Base-by-base conservation (phyloP, 2,329 filamentous ascomycete genomes). In the Cephalotrichum gorgonifer region DNA sequence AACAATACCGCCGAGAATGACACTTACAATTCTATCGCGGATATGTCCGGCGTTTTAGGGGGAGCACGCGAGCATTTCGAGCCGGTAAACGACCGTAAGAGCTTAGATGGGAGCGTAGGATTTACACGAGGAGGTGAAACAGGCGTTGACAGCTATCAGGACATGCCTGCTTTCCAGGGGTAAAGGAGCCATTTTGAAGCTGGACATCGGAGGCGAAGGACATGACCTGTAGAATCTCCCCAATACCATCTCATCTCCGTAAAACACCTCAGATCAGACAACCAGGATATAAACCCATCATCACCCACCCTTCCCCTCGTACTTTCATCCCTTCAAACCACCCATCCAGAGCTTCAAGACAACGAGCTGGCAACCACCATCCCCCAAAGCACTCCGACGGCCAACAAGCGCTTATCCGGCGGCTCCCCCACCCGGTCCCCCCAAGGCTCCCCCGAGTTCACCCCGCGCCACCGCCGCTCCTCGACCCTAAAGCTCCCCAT, bases 401-500 rank as follows among this genome's bases (percentile, higher is more conserved):
- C 44, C 41, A 48, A 30, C 28, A 51, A 47, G 50, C 43, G 42
- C 41, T 52, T 49, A 42, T 45, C 42, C 39, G 47, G 47, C 39
- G 39, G 47, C 26, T 43, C 48, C 11, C 48, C 48, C 17, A 43
- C 38, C 20, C 27, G 35, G 22, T 35, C 42, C 17, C 33, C 50
- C 20, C 26, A 43, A 23, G 35, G 30, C 26, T 39, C 43, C 17
- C 47, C 43, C 15, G 23, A 35, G 23, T 30, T 39, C 30, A 48
- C 51, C 20, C 53, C 51, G 17, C 46, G 48, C 33, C 46, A 50
- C 39, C 48, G 52, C 31, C 51, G 53, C 26, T 43, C 47, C 26
- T 54, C 53, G 6, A 54, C 53, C 23, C 49, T 54, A 30, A 51
- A 52, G 39, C 51, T 54, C 35, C 53, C 53, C n/a, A 49, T 54